Evolutionary conservation across 106 monocot species (phyloP), one percentile per base, ranked within the genome.

Genomic region (Acanthochlamys bracteata): DNA sequence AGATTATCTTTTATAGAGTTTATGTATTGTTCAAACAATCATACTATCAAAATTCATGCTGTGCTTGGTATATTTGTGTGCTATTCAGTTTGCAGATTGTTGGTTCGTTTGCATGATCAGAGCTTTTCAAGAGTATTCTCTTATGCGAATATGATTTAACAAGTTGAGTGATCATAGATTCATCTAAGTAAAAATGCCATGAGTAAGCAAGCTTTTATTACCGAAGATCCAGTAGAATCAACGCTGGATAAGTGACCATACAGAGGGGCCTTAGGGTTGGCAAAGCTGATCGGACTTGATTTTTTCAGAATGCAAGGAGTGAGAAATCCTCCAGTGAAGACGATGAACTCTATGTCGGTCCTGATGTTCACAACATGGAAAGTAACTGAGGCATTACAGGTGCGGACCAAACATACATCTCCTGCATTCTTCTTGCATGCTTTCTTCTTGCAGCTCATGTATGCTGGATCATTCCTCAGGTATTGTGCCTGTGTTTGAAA

Each of bases 361-460:
- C 90, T 71, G 57, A 91, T 73, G 71, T 86, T 86, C 25, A 86
- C 66, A 14, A 83, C 73, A 69, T 91, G 83, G 64, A 90, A 90
- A 0, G 77, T 61, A 0, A 90, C 21, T n/a, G 86, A 66, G 19
- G 66, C 90, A 25, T 65, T 66, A 75, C 90, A 90, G 1, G 78
- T 83, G 0, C 49, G 55, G 0, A 81, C 25, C 13, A 20, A 11
- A 49, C 83, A 86, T 7, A 52, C 39, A 7, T 67, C 57, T 39
- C 40, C 80, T 14, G 10, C 20, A 4, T 43, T 15, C 12, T 63
- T 42, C 25, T 59, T 49, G 81, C 86, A 91, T 42, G 58, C 74
- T 6, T 54, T 53, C 15, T 69, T 75, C 43, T 73, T 57, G 75
- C 90, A 91, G 41, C 51, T 66, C 53, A 91, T 51, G 55, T 81